phyloP scores from a whole-genome alignment of 768 basidiomycete genomes.

The Auricularia sp. region DNA sequence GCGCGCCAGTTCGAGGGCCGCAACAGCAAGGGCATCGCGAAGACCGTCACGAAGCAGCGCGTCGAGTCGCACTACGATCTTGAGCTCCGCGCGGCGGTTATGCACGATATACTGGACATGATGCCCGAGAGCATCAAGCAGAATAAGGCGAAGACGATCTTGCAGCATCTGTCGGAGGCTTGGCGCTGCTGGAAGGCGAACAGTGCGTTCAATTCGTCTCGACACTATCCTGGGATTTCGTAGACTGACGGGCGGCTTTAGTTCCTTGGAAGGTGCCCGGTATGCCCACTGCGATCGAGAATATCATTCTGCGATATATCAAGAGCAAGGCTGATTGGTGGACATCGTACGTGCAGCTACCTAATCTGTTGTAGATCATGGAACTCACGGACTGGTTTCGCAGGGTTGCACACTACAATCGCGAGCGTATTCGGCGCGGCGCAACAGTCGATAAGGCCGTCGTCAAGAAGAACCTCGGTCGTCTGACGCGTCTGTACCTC shows the following conservation, averaged over 20 bases:
- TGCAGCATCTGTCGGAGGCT: slow-evolving; percentile 96
- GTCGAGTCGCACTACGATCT: slow-evolving; percentile 98
- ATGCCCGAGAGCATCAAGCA: slow-evolving; percentile 99
- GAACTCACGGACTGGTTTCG: not conserved
- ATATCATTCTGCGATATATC: slow-evolving; percentile 97
- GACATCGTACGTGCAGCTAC: slow-evolving; percentile 55
- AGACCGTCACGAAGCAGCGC: slow-evolving; percentile 98
- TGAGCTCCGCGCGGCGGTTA: slow-evolving; percentile 93
- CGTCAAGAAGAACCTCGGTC: slow-evolving; percentile 97
- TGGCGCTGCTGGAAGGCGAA: slow-evolving; percentile 98
- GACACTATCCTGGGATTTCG: not conserved
- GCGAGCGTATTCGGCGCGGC: slow-evolving; percentile 92
- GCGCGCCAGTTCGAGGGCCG: slow-evolving; percentile 98
- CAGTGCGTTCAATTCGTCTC: slow-evolving; percentile 33
- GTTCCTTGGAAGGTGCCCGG: slow-evolving; percentile 99
- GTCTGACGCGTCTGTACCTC: slow-evolving; percentile 92
- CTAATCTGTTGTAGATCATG: not conserved
- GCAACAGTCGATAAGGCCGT: slow-evolving; percentile 98
- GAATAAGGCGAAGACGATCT: slow-evolving; percentile 98
- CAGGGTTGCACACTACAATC: slow-evolving; percentile 94
- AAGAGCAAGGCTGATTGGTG: slow-evolving; percentile 99
- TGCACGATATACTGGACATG: slow-evolving; percentile 99
- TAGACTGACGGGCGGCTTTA: slow-evolving; percentile 13
- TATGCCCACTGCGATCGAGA: slow-evolving; percentile 98
- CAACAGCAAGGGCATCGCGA: slow-evolving; percentile 92